These are phyloP conservation scores for Ophiocordyceps sinensis DNA, from an alignment of 2,329 filamentous ascomycete species.

Conservation along the genomic window DNA sequence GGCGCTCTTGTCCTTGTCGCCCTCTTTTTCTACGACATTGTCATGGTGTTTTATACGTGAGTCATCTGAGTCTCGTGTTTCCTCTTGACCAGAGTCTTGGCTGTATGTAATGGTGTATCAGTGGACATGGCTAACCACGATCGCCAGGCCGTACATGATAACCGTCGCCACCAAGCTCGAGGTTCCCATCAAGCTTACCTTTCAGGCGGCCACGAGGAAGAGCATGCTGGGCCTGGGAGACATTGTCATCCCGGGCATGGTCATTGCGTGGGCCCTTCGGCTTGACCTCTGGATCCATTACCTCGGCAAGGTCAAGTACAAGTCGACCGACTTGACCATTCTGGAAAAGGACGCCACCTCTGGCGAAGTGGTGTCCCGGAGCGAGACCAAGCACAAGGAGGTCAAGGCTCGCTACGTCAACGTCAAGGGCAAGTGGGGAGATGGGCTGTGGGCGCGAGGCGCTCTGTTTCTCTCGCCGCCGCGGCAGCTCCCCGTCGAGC, in stretches of 20 bases:
- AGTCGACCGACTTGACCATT: slow-evolving; percentile 17
- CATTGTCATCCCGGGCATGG: slow-evolving; percentile 81
- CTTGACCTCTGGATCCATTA: slow-evolving; percentile 86
- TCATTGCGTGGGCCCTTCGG: slow-evolving; percentile 76
- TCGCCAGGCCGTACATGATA: slow-evolving; percentile 60
- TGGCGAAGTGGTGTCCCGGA: slow-evolving; percentile 19
- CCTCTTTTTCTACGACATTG: slow-evolving; percentile 89
- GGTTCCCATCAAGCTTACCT: slow-evolving; percentile 83
- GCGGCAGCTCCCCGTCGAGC: slow-evolving; percentile 11
- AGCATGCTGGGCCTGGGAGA: slow-evolving; percentile 91
- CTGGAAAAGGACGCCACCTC: slow-evolving; percentile 17
- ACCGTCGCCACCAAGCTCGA: slow-evolving; percentile 81
- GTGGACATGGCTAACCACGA: neutral
- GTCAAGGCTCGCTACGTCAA: slow-evolving; percentile 39
- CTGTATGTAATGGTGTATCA: no score
- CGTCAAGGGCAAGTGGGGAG: slow-evolving; percentile 65
- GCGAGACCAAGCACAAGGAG: slow-evolving; percentile 26
- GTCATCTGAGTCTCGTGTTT: slow-evolving; percentile 13
- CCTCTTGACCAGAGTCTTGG: no score
- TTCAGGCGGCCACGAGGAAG: slow-evolving; percentile 48
- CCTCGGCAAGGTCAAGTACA: slow-evolving; percentile 44
- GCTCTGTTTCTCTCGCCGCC: slow-evolving; percentile 11
- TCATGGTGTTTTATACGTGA: slow-evolving; percentile 77
- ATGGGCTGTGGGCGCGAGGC: slow-evolving; percentile 58
- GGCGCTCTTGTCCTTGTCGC: slow-evolving; percentile 64